Percentiles rank a stretch among this genome's conserved stretches.
These are phyloP conservation scores for Bassia scoparia DNA, from an alignment of 148 eudicot genomes.

Conservation along the genomic window DNA sequence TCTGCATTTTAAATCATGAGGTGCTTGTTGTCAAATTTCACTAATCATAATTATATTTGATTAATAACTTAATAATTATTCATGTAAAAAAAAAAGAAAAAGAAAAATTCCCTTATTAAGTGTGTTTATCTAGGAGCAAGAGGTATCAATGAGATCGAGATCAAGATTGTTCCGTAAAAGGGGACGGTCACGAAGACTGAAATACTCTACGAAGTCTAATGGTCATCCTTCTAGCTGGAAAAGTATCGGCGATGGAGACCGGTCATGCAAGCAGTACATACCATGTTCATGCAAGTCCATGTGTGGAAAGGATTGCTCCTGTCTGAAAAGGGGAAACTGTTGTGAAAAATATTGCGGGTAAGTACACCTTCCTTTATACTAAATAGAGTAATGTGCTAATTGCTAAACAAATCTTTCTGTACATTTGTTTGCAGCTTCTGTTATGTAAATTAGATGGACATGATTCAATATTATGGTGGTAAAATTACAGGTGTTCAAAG, in stretches of 20 bases:
- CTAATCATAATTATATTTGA: constrained; percentile 10
- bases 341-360: constrained; percentile 99
- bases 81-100: too few relatives aligned
- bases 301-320: constrained; percentile 92
- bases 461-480: neutral
- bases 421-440: neutral
- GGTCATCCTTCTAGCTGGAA: constrained; percentile 82
- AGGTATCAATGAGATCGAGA: constrained; percentile 39
- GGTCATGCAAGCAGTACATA: constrained; percentile 57
- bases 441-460: neutral
- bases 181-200: constrained; percentile 68
- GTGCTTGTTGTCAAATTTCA: neutral
- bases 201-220: constrained; percentile 74
- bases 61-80: too few relatives aligned
- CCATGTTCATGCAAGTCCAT: constrained; percentile 71
- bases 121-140: constrained; percentile 43
- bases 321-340: constrained; percentile 65
- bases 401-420: neutral
- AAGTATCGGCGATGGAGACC: constrained; percentile 62
- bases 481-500: constrained; percentile 69
- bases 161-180: constrained; percentile 66
- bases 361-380: constrained; percentile 18
- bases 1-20: neutral
- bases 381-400: neutral
- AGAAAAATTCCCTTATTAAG: too few relatives aligned